Evolutionary conservation across 1,284 basidiomycete species (phyloP).

Genomic region (Trametes versicolor): DNA sequence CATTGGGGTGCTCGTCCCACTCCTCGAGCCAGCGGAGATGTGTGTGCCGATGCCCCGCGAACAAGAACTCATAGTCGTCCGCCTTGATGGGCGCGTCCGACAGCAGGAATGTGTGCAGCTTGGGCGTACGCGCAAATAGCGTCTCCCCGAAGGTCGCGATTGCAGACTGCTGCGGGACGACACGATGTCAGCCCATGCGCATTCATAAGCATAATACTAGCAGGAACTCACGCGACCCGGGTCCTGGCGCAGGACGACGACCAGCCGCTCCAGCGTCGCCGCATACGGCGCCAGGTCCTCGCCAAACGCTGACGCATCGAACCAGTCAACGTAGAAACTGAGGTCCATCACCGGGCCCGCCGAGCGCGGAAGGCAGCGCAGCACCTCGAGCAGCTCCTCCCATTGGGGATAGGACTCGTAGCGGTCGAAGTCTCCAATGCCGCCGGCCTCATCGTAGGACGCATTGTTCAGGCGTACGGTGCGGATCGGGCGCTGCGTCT

Average conservation of each 20-base stretch:
- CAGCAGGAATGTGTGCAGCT: conserved; percentile 3
- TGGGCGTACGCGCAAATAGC: conserved; percentile 2
- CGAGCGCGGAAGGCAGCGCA: conserved; percentile 10
- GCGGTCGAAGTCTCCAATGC: neutral
- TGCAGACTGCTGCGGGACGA: neutral
- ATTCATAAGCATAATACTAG: too few species aligned
- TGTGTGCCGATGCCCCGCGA: neutral
- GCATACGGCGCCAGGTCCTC: neutral
- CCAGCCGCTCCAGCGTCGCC: neutral
- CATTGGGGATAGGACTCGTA: neutral
- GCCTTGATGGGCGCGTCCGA: neutral
- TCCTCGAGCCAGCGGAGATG: neutral
- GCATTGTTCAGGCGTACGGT: conserved; percentile 7
- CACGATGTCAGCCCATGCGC: neutral
- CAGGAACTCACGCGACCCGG: conserved; percentile 3
- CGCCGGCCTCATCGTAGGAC: conserved; percentile 7
- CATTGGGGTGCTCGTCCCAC: neutral
- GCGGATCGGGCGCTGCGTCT: conserved; percentile 1
- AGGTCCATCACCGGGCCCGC: conserved; percentile 7
- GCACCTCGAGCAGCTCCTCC: neutral
- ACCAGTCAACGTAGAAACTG: neutral
- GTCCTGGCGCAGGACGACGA: neutral
- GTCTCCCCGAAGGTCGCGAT: neutral
- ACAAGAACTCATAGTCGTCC: neutral
- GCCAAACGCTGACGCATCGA: neutral